Conservation (phyloP, 306 rosid species). For the Carpinus viminea region DNA sequence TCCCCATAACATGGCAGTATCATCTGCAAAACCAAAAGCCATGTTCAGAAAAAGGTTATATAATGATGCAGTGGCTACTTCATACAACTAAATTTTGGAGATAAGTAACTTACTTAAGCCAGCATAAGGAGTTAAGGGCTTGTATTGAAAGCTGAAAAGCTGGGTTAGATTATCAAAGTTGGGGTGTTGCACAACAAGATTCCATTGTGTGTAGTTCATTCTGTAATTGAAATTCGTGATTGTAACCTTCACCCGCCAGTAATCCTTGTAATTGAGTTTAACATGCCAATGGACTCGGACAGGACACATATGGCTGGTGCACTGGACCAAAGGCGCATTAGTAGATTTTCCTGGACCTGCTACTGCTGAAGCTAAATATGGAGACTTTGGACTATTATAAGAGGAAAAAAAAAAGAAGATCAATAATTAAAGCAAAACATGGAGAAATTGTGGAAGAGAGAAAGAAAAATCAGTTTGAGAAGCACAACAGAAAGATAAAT, state of each 20-base stretch:
- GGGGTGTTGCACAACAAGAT: constrained; percentile 95
- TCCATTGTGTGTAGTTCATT: constrained; percentile 93
- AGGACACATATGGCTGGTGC: constrained; percentile 98
- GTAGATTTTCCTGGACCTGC: constrained; percentile 51
- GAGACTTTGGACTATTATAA: constrained; percentile 59
- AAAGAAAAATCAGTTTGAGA: not conserved
- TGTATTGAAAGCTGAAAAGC: constrained; percentile 89
- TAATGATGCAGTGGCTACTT: constrained; percentile 10
- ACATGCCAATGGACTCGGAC: constrained; percentile 99
- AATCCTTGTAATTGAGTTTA: constrained; percentile 91
- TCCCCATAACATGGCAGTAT: constrained; percentile 95
- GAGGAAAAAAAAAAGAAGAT: constrained; percentile 6
- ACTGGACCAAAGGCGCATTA: constrained; percentile 74
- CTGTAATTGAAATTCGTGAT: constrained; percentile 94
- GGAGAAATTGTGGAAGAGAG: not conserved
- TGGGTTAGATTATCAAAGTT: constrained; percentile 83
- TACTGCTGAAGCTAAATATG: constrained; percentile 75
- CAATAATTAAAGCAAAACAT: constrained; percentile 12
- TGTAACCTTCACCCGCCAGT: constrained; percentile 95
- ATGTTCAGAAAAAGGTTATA: not conserved
- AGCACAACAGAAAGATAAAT: constrained; percentile 16
- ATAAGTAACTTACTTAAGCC: constrained; percentile 78
- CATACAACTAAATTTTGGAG: constrained; percentile 10
- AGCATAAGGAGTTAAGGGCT: constrained; percentile 80
- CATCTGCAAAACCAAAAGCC: constrained; percentile 64